Evolutionary conservation across 306 rosid species (phyloP), one percentile per base, ranked within the genome.

Genomic region (Vigna angularis): DNA sequence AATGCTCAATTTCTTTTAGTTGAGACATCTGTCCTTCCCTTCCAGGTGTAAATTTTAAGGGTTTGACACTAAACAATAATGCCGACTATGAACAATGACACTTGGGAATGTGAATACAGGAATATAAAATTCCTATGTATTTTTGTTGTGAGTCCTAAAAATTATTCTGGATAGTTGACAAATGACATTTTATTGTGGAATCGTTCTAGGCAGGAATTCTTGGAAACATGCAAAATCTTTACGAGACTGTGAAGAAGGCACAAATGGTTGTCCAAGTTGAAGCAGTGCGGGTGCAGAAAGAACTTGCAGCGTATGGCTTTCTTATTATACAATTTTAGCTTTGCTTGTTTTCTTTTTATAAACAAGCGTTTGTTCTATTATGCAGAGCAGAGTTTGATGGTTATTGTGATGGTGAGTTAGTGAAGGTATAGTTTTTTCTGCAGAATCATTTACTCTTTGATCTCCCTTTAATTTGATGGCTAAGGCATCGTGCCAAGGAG

Each of bases 371-470:
- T 85, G 55, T 90, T 75, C 52, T 81, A 10, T 67, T 64, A 38
- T 89, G 72, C 97, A 94, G 98, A 67, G 91, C 95, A 56, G 97
- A 89, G 88, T 92, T 90, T 87, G 93, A 92, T 73, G 98, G 98
- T 75, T 94, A 90, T 73, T 94, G 97, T 50, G 95, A 94, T 89
- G 97, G 92, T 47, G 97, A 92, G 87, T 86, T 94, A 50, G 82
- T 92, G 74, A 94, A 92, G 97, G 98, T 94, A 77, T 5, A 49
- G 68, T 62, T 16, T 16, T 34, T 32, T 22, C 67, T 7, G 22
- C 5, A 13, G 45, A 62, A 62, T 61, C 14, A 61, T 1, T 15
- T 61, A 9, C 7, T 62, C 45, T 12, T 62, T 28, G 42, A 30
- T 14, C 63, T 62, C 15, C 56, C 57, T 44, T 82, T 34, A 32